phyloP scores from a whole-genome alignment of 164 flowering plant species.

The Echeveria elegans region DNA sequence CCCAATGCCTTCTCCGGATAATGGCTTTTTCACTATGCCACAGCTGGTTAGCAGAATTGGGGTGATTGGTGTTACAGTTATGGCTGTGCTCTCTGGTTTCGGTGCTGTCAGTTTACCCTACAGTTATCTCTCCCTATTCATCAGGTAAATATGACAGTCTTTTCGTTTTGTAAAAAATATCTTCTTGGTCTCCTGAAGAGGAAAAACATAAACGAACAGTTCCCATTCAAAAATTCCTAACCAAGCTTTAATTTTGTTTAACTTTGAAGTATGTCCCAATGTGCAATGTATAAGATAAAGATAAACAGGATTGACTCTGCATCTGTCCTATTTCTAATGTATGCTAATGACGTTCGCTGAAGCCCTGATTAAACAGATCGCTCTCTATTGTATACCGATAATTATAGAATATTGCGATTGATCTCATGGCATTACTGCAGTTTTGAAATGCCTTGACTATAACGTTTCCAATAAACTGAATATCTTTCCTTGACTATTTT shows the following conservation, averaged over 20 bases:
- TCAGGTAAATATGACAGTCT: conserved; percentile 39
- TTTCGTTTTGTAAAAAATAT: background rate
- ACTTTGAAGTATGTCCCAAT: background rate
- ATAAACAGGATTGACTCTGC: background rate
- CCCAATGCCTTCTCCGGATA: conserved; percentile 97
- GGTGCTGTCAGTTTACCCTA: conserved; percentile 99
- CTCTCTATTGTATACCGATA: background rate
- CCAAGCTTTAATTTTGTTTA: too few species aligned
- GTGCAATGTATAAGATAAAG: background rate
- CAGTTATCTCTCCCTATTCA: conserved; percentile 90
- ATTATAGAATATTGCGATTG: too few species aligned
- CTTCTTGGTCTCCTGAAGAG: background rate
- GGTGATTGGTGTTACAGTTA: conserved; percentile 92
- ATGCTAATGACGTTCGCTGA: background rate
- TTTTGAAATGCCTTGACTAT: background rate
- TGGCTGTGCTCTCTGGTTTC: conserved; percentile 97
- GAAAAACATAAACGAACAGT: too few species aligned
- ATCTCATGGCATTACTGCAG: background rate
- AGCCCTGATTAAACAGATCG: background rate
- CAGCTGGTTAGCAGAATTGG: conserved; percentile 98
- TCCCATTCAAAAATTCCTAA: too few species aligned
- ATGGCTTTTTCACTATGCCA: conserved; percentile 95
- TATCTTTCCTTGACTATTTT: background rate
- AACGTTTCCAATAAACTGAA: background rate
- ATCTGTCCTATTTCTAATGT: background rate